Evolutionary conservation across 495 filamentous ascomycete genomes (phyloP).

Genomic region (Penicillium salamii): DNA sequence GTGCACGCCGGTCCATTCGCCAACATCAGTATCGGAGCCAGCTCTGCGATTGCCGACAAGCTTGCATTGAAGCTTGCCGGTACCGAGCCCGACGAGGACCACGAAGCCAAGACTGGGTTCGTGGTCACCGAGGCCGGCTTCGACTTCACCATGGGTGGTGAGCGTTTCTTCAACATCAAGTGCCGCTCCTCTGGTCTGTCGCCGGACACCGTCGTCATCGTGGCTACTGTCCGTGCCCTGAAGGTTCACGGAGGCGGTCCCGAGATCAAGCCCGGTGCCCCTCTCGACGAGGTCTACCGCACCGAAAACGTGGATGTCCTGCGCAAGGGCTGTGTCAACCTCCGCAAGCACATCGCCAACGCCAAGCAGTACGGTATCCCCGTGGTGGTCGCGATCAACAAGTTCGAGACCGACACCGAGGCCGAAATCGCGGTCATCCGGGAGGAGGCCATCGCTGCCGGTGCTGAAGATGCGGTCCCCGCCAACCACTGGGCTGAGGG

Average conservation of each 20-base stretch:
- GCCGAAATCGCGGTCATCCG: constrained; percentile 86
- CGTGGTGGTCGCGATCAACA: constrained; percentile 97
- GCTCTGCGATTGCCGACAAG: constrained; percentile 90
- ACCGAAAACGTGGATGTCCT: constrained; percentile 92
- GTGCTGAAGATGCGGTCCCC: constrained; percentile 88
- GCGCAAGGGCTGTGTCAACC: constrained; percentile 84
- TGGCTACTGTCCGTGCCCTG: constrained; percentile 90
- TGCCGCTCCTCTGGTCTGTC: constrained; percentile 90
- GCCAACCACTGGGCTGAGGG: constrained; percentile 98
- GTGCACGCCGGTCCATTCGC: constrained; percentile 97
- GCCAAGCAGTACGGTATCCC: constrained; percentile 85
- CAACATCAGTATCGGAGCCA: constrained; percentile 96
- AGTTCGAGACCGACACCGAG: constrained; percentile 88
- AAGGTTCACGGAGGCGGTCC: constrained; percentile 97
- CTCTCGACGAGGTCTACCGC: constrained; percentile 80
- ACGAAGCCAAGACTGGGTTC: constrained; percentile 80
- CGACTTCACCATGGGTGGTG: constrained; percentile 99
- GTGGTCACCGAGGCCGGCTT: constrained; percentile 98
- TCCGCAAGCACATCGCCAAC: constrained; percentile 90
- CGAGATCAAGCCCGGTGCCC: constrained; percentile 79
- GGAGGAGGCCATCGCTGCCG: constrained; percentile 88
- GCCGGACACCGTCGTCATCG: constrained; percentile 90
- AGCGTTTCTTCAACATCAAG: constrained; percentile 99
- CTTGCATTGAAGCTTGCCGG: constrained; percentile 93
- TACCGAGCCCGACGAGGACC: constrained; percentile 91